Percentiles rank a stretch among this genome's conserved stretches.
phyloP scores from a whole-genome alignment of 306 rosid species.

The Clitoria ternatea region DNA sequence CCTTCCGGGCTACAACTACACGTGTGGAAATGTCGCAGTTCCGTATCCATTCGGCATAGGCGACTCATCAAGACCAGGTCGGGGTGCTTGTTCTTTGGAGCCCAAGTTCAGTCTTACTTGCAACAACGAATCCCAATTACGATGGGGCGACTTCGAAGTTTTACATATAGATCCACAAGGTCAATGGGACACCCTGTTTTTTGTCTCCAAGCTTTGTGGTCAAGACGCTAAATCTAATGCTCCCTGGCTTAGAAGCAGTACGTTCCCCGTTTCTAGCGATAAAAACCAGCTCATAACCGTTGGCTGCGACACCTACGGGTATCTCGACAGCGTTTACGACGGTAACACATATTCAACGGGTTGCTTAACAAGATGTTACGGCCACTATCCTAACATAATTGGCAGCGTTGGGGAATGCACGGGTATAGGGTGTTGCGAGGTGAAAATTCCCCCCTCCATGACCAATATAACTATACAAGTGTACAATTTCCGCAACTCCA shows the following conservation, averaged over 20 bases:
- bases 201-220: not conserved
- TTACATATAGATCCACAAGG: constrained; percentile 11
- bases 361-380: not conserved
- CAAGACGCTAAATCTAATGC: not conserved
- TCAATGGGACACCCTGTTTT: not conserved
- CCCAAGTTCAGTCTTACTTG: not conserved
- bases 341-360: not conserved
- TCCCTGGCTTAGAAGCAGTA: not conserved
- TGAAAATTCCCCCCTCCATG: not conserved
- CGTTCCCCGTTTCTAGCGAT: not conserved
- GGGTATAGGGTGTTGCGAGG: not conserved
- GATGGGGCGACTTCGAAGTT: not conserved
- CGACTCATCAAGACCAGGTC: not conserved
- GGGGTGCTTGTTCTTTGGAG: not conserved
- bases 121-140: not conserved
- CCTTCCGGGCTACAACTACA: constrained; percentile 1
- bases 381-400: not conserved
- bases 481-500: not conserved
- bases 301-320: not conserved
- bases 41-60: constrained; percentile 53
- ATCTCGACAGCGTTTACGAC: not conserved
- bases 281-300: not conserved
- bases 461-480: not conserved
- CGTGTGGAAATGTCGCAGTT: constrained; percentile 39
- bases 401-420: not conserved